A percentile compares a stretch with the other conserved stretches of the same genome.
Conservation (phyloP, 768 basidiomycete species). For the Russula vinacea region DNA sequence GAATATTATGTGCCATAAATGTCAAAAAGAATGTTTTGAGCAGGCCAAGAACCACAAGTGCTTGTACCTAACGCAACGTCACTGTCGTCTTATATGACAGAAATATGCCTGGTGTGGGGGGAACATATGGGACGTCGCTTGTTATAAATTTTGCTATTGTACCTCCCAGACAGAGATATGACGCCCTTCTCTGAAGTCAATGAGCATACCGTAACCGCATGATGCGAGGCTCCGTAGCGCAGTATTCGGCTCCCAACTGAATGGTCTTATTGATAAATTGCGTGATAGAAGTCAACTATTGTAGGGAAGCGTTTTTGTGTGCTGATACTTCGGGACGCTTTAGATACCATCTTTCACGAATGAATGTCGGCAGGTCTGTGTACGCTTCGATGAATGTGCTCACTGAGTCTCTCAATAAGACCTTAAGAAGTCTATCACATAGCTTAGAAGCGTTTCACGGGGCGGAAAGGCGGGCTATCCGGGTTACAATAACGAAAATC, state of each 20-base stretch:
- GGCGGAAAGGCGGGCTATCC: too few species aligned
- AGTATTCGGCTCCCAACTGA: constrained; percentile 1
- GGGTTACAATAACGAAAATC: too few species aligned
- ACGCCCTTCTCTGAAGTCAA: too few species aligned
- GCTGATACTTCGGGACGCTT: neutral
- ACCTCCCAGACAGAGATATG: neutral
- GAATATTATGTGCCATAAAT: neutral
- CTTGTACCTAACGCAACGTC: neutral
- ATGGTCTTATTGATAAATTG: too few species aligned
- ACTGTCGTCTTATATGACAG: neutral
- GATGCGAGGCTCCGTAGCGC: too few species aligned
- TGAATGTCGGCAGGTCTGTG: too few species aligned
- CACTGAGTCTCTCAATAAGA: too few species aligned
- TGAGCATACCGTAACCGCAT: neutral
- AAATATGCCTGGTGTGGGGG: too few species aligned
- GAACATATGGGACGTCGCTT: too few species aligned
- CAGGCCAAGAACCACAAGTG: neutral
- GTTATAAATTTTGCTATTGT: neutral
- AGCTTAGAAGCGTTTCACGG: too few species aligned
- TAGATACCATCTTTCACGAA: too few species aligned
- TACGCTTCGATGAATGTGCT: too few species aligned
- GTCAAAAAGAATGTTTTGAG: neutral
- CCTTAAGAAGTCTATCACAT: neutral
- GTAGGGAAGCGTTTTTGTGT: neutral
- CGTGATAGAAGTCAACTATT: neutral